Evolutionary conservation across 2,329 filamentous ascomycete species (phyloP).

Genomic region (Annulohypoxylon truncatum): DNA sequence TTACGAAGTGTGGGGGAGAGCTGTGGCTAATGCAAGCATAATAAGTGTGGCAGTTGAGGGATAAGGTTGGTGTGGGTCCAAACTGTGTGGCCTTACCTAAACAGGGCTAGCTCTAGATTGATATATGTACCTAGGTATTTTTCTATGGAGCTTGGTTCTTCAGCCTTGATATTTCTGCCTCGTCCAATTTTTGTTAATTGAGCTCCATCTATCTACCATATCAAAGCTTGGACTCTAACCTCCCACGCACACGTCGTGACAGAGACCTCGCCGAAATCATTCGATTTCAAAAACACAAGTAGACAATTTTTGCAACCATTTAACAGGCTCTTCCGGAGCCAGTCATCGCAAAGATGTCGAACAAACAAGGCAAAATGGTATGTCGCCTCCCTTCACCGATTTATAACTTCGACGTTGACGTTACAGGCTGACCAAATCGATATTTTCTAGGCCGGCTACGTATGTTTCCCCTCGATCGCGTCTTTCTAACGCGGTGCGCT

Average conservation of each 20-base stretch:
- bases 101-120: conserved; percentile 3
- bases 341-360: conserved; percentile 70
- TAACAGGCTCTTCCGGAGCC: conserved; percentile 58
- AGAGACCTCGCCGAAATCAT: conserved; percentile 53
- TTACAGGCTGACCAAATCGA: conserved; percentile 68
- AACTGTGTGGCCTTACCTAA: conserved; percentile 24
- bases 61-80: conserved; percentile 41
- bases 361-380: conserved; percentile 99
- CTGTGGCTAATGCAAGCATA: conserved; percentile 10
- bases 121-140: background rate
- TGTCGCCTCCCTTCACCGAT: conserved; percentile 60
- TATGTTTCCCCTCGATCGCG: conserved; percentile 60
- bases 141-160: conserved; percentile 37
- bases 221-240: conserved; percentile 59
- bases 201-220: conserved; percentile 46
- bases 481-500: conserved; percentile 9
- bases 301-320: conserved; percentile 59
- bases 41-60: conserved; percentile 40
- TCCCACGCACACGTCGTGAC: conserved; percentile 41
- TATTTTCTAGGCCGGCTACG: conserved; percentile 74
- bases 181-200: conserved; percentile 55
- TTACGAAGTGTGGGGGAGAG: conserved; percentile 22
- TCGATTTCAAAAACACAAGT: conserved; percentile 51
- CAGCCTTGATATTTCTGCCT: conserved; percentile 53
- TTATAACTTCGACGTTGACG: conserved; percentile 62